Base-by-base conservation (phyloP, 495 filamentous ascomycete genomes). In the Amorphotheca resinae region DNA sequence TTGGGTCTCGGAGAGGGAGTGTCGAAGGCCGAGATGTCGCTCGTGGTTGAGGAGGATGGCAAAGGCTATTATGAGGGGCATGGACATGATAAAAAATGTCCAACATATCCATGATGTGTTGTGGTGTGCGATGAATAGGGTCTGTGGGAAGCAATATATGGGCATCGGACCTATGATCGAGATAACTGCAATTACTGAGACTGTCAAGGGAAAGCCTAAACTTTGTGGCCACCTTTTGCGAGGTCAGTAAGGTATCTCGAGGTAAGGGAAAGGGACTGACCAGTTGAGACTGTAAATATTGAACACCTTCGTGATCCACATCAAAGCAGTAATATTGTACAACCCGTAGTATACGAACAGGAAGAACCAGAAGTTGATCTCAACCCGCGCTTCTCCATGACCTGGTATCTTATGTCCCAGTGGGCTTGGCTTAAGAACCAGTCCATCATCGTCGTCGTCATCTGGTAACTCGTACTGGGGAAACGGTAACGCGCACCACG, bases 341-440 rank as follows among this genome's bases (percentile, higher is more conserved):
- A 77, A 73, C 18, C 71, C 71, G 55, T 80, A 80, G 60, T 78
- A 80, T 31, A 77, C 65, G 14, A 73, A 67, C 2, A 80, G 63
- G 58, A 79, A 80, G 61, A 76, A 77, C 74, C 74, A 79, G 49
- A 80, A 80, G 60, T 77, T 78, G 45, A 80, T 66, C 35, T 67
- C 68, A 3, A 78, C 75, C 21, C 64, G 64, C 8, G 72, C 68
- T 40, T 69, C 63, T 18, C 76, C 76, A 62, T 79, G 76, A 31
- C 76, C 75, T 1, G 75, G 75, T 0, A 59, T 57, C 31, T 65
- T 66, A 26, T 60, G 56, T 11, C 39, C 45, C n/a, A 25, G 16
- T n/a, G 9, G 16, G 21, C 20, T 40, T 16, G 33, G 30, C 36
- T 46, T 16, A 4, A 44, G 22, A 33, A 16, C 12, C 12, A 39